Evolutionary conservation across 306 rosid genomes (phyloP).

Genomic region (Acacia melanoxylon): DNA sequence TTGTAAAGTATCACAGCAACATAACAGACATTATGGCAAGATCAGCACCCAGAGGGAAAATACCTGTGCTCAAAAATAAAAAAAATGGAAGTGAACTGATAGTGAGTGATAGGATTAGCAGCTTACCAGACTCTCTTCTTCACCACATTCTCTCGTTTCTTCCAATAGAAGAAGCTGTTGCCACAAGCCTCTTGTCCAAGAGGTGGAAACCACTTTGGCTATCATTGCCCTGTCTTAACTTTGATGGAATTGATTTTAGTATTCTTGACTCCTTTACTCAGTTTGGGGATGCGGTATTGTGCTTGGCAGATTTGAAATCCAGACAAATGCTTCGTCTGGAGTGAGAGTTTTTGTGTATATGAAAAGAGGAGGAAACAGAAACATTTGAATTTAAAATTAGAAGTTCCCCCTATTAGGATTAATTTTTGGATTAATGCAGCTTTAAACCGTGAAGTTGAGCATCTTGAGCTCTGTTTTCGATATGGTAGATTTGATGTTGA

Average conservation of each 20-base stretch:
- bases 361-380: not conserved
- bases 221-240: not conserved
- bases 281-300: not conserved
- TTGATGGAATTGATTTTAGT: not conserved
- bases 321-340: not conserved
- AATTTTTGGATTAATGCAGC: not conserved
- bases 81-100: not conserved
- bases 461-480: not conserved
- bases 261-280: not conserved
- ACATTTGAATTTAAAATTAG: no score
- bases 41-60: not conserved
- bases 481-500: not conserved
- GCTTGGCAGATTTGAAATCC: not conserved
- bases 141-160: not conserved
- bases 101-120: constrained; percentile 15
- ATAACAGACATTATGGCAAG: not conserved
- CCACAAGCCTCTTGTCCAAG: constrained; percentile 33
- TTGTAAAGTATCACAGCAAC: not conserved
- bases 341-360: not conserved
- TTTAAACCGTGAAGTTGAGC: not conserved
- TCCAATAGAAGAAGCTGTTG: constrained; percentile 11
- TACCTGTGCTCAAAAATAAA: not conserved
- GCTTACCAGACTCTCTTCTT: not conserved
- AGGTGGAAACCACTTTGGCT: constrained; percentile 36
- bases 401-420: not conserved